A percentile compares a stretch with the other conserved stretches of the same genome.
Evolutionary conservation across 2,329 filamentous ascomycete genomes (phyloP).

Genomic region (Colletotrichum echinochloae): DNA sequence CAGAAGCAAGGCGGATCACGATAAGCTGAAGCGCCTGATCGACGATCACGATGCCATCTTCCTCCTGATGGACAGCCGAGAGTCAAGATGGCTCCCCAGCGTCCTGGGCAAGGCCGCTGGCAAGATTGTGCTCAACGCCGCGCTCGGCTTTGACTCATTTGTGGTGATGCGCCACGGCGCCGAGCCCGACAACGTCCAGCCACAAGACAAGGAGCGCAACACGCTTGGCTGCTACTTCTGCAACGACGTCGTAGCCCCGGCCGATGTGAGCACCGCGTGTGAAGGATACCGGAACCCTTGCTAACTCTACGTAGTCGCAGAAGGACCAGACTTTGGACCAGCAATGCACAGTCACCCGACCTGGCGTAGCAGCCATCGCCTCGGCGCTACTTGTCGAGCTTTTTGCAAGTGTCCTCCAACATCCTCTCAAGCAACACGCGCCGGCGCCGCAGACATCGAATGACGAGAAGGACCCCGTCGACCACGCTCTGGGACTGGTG

Average conservation of each 20-base stretch:
- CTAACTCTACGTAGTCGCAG: conserved; percentile 72
- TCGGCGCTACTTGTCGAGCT: conserved; percentile 93
- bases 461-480: conserved; percentile 66
- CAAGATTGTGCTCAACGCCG: conserved; percentile 97
- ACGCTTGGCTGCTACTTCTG: conserved; percentile 97
- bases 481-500: conserved; percentile 75
- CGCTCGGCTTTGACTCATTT: conserved; percentile 94
- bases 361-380: conserved; percentile 91
- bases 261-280: conserved; percentile 76
- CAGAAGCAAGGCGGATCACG: conserved; percentile 79
- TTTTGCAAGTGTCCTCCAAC: conserved; percentile 87
- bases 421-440: conserved; percentile 76
- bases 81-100: conserved; percentile 94
- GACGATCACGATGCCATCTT: conserved; percentile 92
- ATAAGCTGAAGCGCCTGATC: conserved; percentile 79
- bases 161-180: conserved; percentile 97
- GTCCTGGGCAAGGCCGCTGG: conserved; percentile 93
- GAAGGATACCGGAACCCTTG: neutral
- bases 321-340: conserved; percentile 97
- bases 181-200: conserved; percentile 55
- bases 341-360: conserved; percentile 96
- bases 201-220: conserved; percentile 62
- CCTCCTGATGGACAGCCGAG: conserved; percentile 95
- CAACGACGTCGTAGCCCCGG: conserved; percentile 95
- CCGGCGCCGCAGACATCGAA: conserved; percentile 63